Conservation (phyloP, 306 rosid genomes). For the Carpinus viminea region DNA sequence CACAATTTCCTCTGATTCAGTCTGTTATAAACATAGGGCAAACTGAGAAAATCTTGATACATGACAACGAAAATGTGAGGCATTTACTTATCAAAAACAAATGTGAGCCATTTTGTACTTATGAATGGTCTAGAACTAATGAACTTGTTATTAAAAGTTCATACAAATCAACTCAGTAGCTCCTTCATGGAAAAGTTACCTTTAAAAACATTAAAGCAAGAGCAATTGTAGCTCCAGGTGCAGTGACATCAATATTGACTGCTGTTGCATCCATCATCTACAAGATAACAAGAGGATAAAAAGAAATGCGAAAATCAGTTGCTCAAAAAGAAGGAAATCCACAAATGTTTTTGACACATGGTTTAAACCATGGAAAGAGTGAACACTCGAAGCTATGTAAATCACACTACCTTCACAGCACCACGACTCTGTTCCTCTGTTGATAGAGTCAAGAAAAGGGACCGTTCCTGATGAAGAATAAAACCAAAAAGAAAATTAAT, state of each 20-base stretch:
- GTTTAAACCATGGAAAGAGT: background rate
- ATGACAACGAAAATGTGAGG: constrained; percentile 19
- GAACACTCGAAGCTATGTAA: constrained; percentile 11
- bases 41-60: constrained; percentile 28
- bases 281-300: constrained; percentile 24
- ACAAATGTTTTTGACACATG: constrained; percentile 15
- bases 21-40: constrained; percentile 51
- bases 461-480: constrained; percentile 61
- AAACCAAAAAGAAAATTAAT: constrained; percentile 20
- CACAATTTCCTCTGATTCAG: constrained; percentile 84
- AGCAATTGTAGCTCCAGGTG: constrained; percentile 94
- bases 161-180: constrained; percentile 19
- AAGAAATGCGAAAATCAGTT: constrained; percentile 28
- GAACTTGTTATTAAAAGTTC: constrained; percentile 28
- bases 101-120: constrained; percentile 12
- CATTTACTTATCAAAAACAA: background rate
- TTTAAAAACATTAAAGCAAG: constrained; percentile 91
- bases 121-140: constrained; percentile 22
- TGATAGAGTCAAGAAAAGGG: constrained; percentile 48
- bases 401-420: constrained; percentile 65
- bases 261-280: constrained; percentile 93
- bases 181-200: constrained; percentile 46
- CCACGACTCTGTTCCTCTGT: constrained; percentile 69
- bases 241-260: constrained; percentile 88
- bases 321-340: constrained; percentile 5